Percentiles rank a stretch among this genome's conserved stretches.
phyloP scores from a whole-genome alignment of 345 rosid genomes.

The Nasturtium officinale region DNA sequence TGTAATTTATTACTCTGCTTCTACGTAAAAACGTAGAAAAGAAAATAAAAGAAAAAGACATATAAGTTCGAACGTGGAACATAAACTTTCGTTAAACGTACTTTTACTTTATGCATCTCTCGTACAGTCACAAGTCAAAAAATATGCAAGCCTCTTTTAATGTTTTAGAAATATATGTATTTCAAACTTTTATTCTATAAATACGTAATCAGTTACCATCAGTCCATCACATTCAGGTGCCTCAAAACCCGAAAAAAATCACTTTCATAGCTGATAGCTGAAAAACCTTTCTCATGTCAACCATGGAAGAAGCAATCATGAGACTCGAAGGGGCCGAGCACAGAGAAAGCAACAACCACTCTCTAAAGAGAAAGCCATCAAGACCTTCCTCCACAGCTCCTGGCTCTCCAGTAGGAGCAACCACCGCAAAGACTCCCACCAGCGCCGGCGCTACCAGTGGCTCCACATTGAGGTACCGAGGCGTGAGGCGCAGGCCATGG shows the following conservation, averaged over 20 bases:
- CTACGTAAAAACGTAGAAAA: slow-evolving; percentile 13
- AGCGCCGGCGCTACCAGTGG: slow-evolving; percentile 45
- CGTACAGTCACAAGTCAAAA: slow-evolving; percentile 24
- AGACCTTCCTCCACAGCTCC: slow-evolving; percentile 36
- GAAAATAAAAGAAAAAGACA: background rate
- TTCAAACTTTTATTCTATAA: slow-evolving; percentile 20
- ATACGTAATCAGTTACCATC: slow-evolving; percentile 24
- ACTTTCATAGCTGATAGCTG: background rate
- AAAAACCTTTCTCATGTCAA: background rate
- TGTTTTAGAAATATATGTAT: no score
- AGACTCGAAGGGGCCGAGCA: slow-evolving; percentile 39
- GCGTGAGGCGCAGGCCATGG: slow-evolving; percentile 96
- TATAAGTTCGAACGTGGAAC: slow-evolving; percentile 28
- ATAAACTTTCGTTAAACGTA: slow-evolving; percentile 25
- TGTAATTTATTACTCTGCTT: slow-evolving; percentile 17
- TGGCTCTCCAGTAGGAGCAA: slow-evolving; percentile 24
- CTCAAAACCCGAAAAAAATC: slow-evolving; percentile 26
- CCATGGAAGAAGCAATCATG: slow-evolving; percentile 43
- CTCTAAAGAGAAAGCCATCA: slow-evolving; percentile 38
- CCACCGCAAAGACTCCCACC: slow-evolving; percentile 46
- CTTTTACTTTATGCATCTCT: slow-evolving; percentile 26
- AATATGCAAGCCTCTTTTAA: background rate
- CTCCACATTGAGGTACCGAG: slow-evolving; percentile 78
- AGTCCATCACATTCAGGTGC: slow-evolving; percentile 40
- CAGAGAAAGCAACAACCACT: slow-evolving; percentile 22